These are phyloP conservation scores for Chaetomium tenue DNA, from an alignment of 495 filamentous ascomycete species.

Conservation along the genomic window DNA sequence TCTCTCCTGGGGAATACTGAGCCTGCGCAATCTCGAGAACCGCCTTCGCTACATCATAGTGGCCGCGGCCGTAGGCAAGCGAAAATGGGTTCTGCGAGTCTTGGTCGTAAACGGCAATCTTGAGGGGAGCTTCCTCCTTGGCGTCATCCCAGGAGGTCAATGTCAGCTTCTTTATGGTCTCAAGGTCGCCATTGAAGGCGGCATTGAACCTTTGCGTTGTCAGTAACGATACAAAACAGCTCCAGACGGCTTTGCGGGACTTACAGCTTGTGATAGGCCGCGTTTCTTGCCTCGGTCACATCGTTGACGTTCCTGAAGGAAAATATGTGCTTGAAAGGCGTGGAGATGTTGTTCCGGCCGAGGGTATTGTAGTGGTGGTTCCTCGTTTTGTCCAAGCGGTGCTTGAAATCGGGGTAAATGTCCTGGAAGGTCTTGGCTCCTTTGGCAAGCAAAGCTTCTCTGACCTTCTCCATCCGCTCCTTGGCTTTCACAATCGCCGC, in stretches of 20 bases:
- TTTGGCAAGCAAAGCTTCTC: slow-evolving; percentile 50
- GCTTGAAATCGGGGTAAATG: slow-evolving; percentile 54
- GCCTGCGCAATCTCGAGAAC: slow-evolving; percentile 64
- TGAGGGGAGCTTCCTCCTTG: slow-evolving; percentile 53
- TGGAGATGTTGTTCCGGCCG: not conserved
- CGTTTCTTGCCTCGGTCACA: slow-evolving; percentile 50
- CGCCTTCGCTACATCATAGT: slow-evolving; percentile 57
- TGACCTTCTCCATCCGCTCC: slow-evolving; percentile 52
- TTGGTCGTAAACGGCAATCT: slow-evolving; percentile 57
- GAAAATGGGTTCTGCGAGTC: slow-evolving; percentile 54
- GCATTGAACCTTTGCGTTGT: slow-evolving; percentile 57
- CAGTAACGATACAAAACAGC: slow-evolving; percentile 29
- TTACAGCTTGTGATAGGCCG: slow-evolving; percentile 57
- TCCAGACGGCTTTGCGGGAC: slow-evolving; percentile 16
- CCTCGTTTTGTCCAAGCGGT: not conserved
- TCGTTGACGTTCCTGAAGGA: slow-evolving; percentile 47
- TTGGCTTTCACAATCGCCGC: slow-evolving; percentile 49
- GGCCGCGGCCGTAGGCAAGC: slow-evolving; percentile 61
- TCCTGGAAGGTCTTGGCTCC: slow-evolving; percentile 65
- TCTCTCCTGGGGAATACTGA: slow-evolving; percentile 58
- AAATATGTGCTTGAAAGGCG: slow-evolving; percentile 48
- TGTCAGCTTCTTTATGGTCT: slow-evolving; percentile 54
- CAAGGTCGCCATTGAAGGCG: slow-evolving; percentile 63
- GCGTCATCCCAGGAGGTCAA: slow-evolving; percentile 46
- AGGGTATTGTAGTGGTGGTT: not conserved